These are phyloP conservation scores for Cystobasidium pallidum DNA, from an alignment of 1,284 basidiomycete genomes.

Conservation along the genomic window DNA sequence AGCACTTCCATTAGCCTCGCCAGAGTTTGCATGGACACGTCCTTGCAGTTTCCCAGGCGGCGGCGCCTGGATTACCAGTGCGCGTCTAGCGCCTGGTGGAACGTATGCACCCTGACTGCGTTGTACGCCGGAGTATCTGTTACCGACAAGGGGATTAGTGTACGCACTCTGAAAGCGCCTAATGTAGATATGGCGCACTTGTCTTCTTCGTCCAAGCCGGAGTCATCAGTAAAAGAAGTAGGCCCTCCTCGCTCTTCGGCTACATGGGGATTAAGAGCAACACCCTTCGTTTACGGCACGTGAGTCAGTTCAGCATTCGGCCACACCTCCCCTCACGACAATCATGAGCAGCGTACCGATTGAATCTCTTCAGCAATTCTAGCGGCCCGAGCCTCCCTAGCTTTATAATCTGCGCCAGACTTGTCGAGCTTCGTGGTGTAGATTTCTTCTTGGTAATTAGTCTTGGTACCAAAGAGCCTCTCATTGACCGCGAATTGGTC, in stretches of 20 bases:
- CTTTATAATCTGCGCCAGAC: slow-evolving; percentile 79
- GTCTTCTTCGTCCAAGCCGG: slow-evolving; percentile 87
- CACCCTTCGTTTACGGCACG: slow-evolving; percentile 61
- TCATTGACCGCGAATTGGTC: slow-evolving; percentile 97
- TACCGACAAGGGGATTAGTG: slow-evolving; percentile 40
- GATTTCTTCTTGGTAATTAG: slow-evolving; percentile 87
- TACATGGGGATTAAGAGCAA: slow-evolving; percentile 77
- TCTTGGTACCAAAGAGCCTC: slow-evolving; percentile 86
- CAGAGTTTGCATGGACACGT: slow-evolving; percentile 33
- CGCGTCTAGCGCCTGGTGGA: slow-evolving; percentile 77
- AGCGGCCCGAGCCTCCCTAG: slow-evolving; percentile 84
- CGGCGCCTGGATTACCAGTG: slow-evolving; percentile 47
- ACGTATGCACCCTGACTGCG: slow-evolving; percentile 87
- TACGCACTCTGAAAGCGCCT: neutral
- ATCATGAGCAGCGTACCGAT: slow-evolving; percentile 55
- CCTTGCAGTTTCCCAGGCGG: slow-evolving; percentile 6
- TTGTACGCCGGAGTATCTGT: slow-evolving; percentile 87
- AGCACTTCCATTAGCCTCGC: neutral
- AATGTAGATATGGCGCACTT: slow-evolving; percentile 63
- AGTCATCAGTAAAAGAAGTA: slow-evolving; percentile 66
- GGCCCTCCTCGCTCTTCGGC: slow-evolving; percentile 77
- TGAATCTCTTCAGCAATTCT: slow-evolving; percentile 89
- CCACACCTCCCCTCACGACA: slow-evolving; percentile 56
- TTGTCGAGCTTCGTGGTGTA: slow-evolving; percentile 96
- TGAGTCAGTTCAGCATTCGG: no score